These are phyloP conservation scores for Dothideomycetes sp. DNA, from an alignment of 2,329 filamentous ascomycete genomes.

Conservation along the genomic window DNA sequence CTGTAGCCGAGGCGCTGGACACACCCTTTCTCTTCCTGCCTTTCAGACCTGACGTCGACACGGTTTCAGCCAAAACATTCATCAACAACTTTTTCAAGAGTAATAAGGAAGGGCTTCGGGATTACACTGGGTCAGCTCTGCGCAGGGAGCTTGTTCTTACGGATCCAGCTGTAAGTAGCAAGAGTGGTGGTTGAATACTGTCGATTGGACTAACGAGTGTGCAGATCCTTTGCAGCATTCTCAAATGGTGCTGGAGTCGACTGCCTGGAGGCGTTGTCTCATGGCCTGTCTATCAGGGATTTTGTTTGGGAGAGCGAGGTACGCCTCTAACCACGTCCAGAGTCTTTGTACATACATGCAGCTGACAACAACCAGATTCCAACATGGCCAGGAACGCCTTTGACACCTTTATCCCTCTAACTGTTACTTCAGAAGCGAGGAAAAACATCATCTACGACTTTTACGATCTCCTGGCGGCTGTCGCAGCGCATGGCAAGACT, in stretches of 20 bases:
- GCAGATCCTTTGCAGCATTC: conserved; percentile 81
- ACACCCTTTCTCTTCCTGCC: conserved; percentile 87
- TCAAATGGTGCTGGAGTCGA: conserved; percentile 98
- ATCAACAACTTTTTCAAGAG: conserved; percentile 85
- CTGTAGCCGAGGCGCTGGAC: conserved; percentile 58
- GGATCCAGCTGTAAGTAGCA: conserved; percentile 68
- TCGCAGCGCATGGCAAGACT: conserved; percentile 84
- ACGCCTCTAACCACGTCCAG: conserved; percentile 21
- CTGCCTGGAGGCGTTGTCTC: conserved; percentile 84
- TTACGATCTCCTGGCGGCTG: conserved; percentile 83
- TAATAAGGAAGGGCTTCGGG: conserved; percentile 47
- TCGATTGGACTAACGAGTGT: conserved; percentile 17
- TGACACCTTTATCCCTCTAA: conserved; percentile 90
- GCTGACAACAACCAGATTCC: conserved; percentile 56
- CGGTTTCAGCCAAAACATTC: conserved; percentile 84
- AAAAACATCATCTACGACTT: conserved; percentile 91
- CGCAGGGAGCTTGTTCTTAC: conserved; percentile 82
- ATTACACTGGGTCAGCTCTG: conserved; percentile 58
- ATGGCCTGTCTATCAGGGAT: conserved; percentile 95
- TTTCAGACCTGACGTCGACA: conserved; percentile 86
- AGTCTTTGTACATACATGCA: conserved; percentile 2
- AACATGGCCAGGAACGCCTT: conserved; percentile 87
- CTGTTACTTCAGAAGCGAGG: conserved; percentile 76
- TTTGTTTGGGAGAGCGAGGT: conserved; percentile 91
- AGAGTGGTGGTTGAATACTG: conserved; percentile 13